These are phyloP conservation scores for Eucalyptus polyanthemos DNA, from an alignment of 345 rosid genomes.

Conservation along the genomic window DNA sequence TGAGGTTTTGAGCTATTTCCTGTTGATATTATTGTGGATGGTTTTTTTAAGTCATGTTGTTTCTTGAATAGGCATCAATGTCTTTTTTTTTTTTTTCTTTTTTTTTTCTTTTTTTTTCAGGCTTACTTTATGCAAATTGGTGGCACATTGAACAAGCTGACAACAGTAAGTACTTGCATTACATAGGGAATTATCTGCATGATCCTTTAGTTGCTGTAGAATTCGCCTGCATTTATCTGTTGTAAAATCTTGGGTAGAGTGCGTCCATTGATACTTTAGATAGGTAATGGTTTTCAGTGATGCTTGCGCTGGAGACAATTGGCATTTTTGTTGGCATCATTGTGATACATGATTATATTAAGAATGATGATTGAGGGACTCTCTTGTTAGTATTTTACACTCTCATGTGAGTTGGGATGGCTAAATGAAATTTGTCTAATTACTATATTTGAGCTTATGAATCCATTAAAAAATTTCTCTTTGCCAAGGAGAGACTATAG, in stretches of 20 bases:
- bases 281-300: background rate
- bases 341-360: background rate
- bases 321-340: background rate
- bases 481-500: background rate
- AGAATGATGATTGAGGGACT: background rate
- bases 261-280: background rate
- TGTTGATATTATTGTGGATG: background rate
- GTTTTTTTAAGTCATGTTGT: background rate
- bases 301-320: background rate
- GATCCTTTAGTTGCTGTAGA: background rate
- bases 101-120: slow-evolving; percentile 20
- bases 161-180: background rate
- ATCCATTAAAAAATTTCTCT: background rate
- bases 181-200: background rate
- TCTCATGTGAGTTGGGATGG: background rate
- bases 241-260: background rate
- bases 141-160: too few relatives aligned
- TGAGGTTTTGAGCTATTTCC: slow-evolving; percentile 36
- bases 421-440: background rate
- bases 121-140: slow-evolving; percentile 96
- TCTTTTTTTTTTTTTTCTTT: background rate
- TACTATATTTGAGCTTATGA: background rate
- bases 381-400: background rate
- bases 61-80: background rate
- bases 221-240: background rate